Evolutionary conservation across 2,329 filamentous ascomycete genomes (phyloP).

Genomic region (Chaetomium strumarium): DNA sequence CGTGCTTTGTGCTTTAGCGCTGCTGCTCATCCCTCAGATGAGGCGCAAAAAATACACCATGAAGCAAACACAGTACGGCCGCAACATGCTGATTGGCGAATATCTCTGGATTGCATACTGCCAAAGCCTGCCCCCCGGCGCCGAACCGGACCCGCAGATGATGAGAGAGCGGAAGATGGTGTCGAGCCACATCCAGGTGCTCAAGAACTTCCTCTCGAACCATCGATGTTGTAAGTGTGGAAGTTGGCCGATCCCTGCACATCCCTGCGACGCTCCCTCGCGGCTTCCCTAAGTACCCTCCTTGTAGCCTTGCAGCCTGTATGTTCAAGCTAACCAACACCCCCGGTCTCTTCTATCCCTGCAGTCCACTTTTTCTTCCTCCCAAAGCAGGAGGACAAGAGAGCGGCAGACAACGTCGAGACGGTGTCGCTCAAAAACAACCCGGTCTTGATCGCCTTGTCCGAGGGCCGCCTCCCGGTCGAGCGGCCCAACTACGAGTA

Average conservation of each 20-base stretch:
- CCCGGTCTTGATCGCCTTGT: slow-evolving; percentile 55
- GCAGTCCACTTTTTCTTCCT: slow-evolving; percentile 57
- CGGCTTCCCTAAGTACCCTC: not conserved
- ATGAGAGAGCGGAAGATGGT: slow-evolving; percentile 54
- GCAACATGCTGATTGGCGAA: slow-evolving; percentile 65
- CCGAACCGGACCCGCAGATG: slow-evolving; percentile 42
- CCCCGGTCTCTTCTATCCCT: slow-evolving; percentile 12
- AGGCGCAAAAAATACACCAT: slow-evolving; percentile 61
- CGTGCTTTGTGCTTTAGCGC: slow-evolving; percentile 51
- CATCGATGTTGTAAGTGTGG: slow-evolving; percentile 56
- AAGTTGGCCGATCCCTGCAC: not conserved
- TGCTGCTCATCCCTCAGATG: slow-evolving; percentile 61
- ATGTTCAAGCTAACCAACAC: slow-evolving; percentile 18
- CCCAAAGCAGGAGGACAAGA: slow-evolving; percentile 47
- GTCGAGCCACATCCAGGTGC: slow-evolving; percentile 65
- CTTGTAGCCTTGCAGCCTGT: not conserved
- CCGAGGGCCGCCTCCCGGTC: slow-evolving; percentile 50
- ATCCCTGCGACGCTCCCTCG: not conserved
- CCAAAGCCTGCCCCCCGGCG: slow-evolving; percentile 40
- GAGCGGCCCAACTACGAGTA: slow-evolving; percentile 58
- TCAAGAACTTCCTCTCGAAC: slow-evolving; percentile 60
- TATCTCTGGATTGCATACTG: slow-evolving; percentile 56
- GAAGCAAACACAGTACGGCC: slow-evolving; percentile 56
- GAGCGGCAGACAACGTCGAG: slow-evolving; percentile 35
- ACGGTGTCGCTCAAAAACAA: slow-evolving; percentile 59